These are phyloP conservation scores for Colletotrichum aenigma DNA, from an alignment of 2,329 filamentous ascomycete genomes.

Conservation along the genomic window DNA sequence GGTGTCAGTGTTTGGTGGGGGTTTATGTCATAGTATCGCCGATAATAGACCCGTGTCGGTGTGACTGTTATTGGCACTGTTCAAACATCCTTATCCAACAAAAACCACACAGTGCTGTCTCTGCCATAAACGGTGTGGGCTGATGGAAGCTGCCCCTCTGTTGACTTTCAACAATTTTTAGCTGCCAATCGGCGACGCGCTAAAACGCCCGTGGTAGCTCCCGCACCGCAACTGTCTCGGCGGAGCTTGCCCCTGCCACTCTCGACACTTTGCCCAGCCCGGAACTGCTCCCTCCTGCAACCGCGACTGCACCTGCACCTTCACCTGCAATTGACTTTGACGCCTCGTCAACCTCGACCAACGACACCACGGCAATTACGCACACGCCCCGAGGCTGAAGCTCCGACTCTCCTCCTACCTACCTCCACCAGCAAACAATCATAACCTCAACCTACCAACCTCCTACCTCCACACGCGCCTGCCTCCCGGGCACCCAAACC, in stretches of 20 bases:
- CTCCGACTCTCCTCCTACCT: not conserved
- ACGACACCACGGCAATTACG: not conserved
- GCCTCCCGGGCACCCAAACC: not conserved
- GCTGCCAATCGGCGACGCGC: constrained; percentile 19
- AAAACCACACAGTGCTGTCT: not conserved
- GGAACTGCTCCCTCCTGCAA: not conserved
- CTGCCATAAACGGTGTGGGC: not conserved
- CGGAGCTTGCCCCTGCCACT: constrained; percentile 8
- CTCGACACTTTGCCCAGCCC: not conserved
- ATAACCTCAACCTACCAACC: too few relatives aligned
- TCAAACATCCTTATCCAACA: too few relatives aligned
- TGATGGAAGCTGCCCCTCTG: constrained; percentile 20
- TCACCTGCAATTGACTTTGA: constrained; percentile 12
- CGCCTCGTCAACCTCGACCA: not conserved
- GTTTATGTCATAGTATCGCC: constrained; percentile 18
- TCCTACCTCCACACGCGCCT: not conserved
- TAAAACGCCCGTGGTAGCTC: constrained; percentile 12
- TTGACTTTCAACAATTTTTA: constrained; percentile 24
- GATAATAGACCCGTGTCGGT: constrained; percentile 11
- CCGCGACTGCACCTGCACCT: not conserved
- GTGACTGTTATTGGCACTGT: not conserved
- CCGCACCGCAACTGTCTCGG: constrained; percentile 6
- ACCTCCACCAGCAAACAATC: too few relatives aligned
- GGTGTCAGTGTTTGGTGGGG: constrained; percentile 17
- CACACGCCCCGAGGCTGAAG: constrained; percentile 5